Base-by-base conservation (phyloP, 148 eudicot genomes). In the Talinum fruticosum region DNA sequence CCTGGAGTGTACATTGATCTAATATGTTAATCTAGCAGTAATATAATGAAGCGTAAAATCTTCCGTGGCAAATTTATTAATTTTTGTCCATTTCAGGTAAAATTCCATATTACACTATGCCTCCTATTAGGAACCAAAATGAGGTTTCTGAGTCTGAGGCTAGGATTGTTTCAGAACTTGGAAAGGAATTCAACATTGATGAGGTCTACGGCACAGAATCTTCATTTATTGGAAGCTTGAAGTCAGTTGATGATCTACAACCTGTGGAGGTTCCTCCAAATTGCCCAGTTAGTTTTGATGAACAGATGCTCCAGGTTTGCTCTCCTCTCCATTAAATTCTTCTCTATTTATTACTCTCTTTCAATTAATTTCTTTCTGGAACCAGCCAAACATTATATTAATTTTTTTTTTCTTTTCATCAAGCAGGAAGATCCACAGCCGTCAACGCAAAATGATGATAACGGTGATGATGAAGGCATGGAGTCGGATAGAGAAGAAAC, bases 51-150 rank as follows among this genome's bases (percentile, higher is more conserved):
- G 74, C 61, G 14, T 24, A 38, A n/a, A 29, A 53, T 5, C 4
- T 47, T 45, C 37, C 15, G 29, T 19, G 6, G n/a, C 62, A 8
- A 19, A 2, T 28, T 2, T 0, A 15, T 41, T 72, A 23, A 10
- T 65, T 45, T 65, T 26, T 41, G 64, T 30, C 51, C 26, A 32
- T 81, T 79, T 33, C 87, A 96, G 99, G 99, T 82, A 96, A 93
- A 87, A 91, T 96, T 76, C 97, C 95, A 19, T 96, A 87, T 61
- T 91, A 90, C 80, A 93, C 95, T 5, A 90, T 91, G 98, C 99
- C 99, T 67, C 99, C 99, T 26, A 54, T 74, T 19, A 88, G 99
- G 85, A 88, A 86, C 76, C 83, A 86, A 78, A 93, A 79, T 30
- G 95, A 89, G 75, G 83, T 87, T n/a, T 45, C 86, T 14, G 93